phyloP scores from a whole-genome alignment of 208 protist genomes.

The Trichomonas gallinae region DNA sequence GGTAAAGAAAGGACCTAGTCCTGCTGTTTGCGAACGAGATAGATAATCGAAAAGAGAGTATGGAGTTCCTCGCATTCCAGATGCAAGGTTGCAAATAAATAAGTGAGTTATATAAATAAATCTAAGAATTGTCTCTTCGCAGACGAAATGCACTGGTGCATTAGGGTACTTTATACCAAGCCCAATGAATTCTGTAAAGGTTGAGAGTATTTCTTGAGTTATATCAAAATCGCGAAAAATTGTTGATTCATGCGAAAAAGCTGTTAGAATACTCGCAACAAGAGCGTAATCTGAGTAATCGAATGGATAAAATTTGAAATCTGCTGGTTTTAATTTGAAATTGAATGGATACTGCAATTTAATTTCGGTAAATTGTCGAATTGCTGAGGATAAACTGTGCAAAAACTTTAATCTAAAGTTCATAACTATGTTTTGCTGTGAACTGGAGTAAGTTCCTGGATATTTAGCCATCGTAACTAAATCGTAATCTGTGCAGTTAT shows the following conservation, averaged over 20 bases:
- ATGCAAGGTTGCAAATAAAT: neutral
- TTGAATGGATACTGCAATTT: neutral
- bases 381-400: neutral
- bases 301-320: neutral
- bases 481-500: neutral
- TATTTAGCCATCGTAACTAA: neutral
- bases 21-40: neutral
- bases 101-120: neutral
- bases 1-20: neutral
- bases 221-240: neutral
- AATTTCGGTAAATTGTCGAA: neutral
- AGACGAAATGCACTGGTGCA: neutral
- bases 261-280: neutral
- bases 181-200: neutral
- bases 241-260: neutral
- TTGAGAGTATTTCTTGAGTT: neutral
- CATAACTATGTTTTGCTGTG: neutral
- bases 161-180: neutral
- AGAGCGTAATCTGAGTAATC: neutral
- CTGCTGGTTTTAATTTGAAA: neutral
- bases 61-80: neutral
- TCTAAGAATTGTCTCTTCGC: neutral
- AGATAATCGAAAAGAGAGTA: neutral
- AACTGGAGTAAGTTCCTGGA: neutral
- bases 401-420: neutral